Percentiles rank a stretch among this genome's conserved stretches.
Evolutionary conservation across 495 filamentous ascomycete species (phyloP).

Genomic region (Penicillium parvum): DNA sequence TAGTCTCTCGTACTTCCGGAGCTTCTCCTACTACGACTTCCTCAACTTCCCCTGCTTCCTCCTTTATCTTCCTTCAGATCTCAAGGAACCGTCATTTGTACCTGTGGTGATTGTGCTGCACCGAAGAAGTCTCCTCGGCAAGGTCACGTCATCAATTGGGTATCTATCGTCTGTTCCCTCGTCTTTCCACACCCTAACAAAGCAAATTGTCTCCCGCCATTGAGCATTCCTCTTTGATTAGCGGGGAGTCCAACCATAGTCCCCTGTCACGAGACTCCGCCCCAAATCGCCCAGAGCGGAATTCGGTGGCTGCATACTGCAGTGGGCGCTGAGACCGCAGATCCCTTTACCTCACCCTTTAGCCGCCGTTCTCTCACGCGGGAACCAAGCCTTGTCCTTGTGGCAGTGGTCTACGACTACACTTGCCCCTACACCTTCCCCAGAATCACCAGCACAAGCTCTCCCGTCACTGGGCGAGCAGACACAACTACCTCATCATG

Average conservation of each 20-base stretch:
- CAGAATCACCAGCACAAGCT: neutral
- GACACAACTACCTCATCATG: neutral
- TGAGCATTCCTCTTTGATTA: constrained; percentile 1
- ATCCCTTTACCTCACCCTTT: constrained; percentile 20
- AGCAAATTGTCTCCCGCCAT: constrained; percentile 12
- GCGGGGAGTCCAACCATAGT: neutral
- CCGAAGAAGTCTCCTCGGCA: neutral
- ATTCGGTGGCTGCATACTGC: constrained; percentile 11
- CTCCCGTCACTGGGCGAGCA: constrained; percentile 5
- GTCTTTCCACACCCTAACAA: neutral
- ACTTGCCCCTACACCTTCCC: neutral
- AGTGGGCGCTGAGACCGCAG: constrained; percentile 23
- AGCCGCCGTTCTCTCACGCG: constrained; percentile 18
- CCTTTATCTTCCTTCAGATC: too few relatives aligned
- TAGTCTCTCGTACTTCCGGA: too few relatives aligned
- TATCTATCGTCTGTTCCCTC: neutral
- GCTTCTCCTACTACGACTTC: too few relatives aligned
- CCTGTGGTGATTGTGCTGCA: too few relatives aligned
- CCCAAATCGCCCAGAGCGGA: constrained; percentile 1
- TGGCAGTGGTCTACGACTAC: constrained; percentile 3
- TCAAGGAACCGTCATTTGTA: too few relatives aligned
- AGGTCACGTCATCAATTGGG: neutral
- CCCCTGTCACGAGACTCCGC: constrained; percentile 1
- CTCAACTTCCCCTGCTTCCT: too few relatives aligned
- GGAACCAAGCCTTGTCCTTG: too few relatives aligned